Percentiles rank a stretch among this genome's conserved stretches.
Evolutionary conservation across 2,329 filamentous ascomycete species (phyloP).

Genomic region (Ophiostoma triangulosporum): DNA sequence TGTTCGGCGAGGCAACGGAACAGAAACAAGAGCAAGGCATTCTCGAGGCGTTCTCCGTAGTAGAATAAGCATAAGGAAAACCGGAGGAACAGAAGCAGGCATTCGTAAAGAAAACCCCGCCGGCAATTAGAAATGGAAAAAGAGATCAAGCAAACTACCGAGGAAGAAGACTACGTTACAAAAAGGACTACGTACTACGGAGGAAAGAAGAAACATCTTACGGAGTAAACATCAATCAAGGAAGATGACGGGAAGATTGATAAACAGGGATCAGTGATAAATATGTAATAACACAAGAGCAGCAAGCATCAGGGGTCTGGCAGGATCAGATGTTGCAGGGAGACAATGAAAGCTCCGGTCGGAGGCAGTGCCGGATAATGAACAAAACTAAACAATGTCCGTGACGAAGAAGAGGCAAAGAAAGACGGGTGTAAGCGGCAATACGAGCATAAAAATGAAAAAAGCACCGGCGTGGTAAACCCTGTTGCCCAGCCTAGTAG

Average conservation of each 20-base stretch:
- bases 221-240: not conserved
- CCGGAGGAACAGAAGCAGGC: not conserved
- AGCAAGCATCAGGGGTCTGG: not conserved
- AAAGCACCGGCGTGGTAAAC: not conserved
- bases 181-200: not conserved
- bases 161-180: not conserved
- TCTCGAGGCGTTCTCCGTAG: not conserved
- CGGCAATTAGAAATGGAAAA: not conserved
- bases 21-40: not conserved
- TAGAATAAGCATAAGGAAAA: not conserved
- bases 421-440: not conserved
- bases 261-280: not conserved
- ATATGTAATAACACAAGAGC: not conserved
- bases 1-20: not conserved
- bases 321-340: not conserved
- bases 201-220: not conserved
- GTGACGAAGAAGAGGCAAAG: not conserved
- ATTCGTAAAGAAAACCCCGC: not conserved
- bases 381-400: too few species aligned
- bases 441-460: not conserved
- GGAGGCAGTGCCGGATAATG: not conserved
- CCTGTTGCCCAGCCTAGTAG: not conserved
- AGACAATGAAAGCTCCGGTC: not conserved
- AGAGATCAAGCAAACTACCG: not conserved
- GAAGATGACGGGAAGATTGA: not conserved